Evolutionary conservation across 805 yeast genomes (phyloP).

Genomic region (Ogataea trehalophila): DNA sequence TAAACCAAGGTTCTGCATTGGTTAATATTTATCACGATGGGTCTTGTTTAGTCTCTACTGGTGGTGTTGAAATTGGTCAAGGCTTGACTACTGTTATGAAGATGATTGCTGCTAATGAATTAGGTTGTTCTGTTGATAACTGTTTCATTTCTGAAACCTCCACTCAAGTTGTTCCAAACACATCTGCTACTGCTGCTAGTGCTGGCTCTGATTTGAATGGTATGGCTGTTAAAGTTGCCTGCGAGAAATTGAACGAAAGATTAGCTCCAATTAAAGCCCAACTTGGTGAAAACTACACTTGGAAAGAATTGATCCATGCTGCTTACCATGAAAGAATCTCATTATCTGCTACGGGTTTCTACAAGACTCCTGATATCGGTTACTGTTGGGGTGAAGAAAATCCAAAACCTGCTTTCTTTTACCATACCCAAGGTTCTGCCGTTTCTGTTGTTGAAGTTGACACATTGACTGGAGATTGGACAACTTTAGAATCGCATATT

Average conservation of each 20-base stretch:
- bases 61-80: slow-evolving; percentile 49
- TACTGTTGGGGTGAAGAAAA: slow-evolving; percentile 36
- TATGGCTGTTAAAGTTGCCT: slow-evolving; percentile 44
- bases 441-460: slow-evolving; percentile 40
- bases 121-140: slow-evolving; percentile 36
- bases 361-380: slow-evolving; percentile 47
- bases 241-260: slow-evolving; percentile 39
- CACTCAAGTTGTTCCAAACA: slow-evolving; percentile 42
- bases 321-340: slow-evolving; percentile 44
- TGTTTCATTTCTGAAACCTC: slow-evolving; percentile 42
- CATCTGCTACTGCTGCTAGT: slow-evolving; percentile 47
- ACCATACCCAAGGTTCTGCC: slow-evolving; percentile 44
- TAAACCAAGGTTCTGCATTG: slow-evolving; percentile 46
- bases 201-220: slow-evolving; percentile 47
- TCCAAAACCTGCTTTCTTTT: slow-evolving; percentile 43
- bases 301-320: slow-evolving; percentile 36
- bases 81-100: slow-evolving; percentile 45
- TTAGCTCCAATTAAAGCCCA: slow-evolving; percentile 34
- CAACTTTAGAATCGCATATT: slow-evolving; percentile 36
- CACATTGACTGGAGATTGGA: slow-evolving; percentile 45
- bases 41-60: slow-evolving; percentile 40
- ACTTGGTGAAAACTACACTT: slow-evolving; percentile 32
- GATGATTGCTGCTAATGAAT: slow-evolving; percentile 41
- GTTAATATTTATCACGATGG: slow-evolving; percentile 44
- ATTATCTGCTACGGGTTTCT: slow-evolving; percentile 44